phyloP scores from a whole-genome alignment of 1,284 basidiomycete species.

The Takashimella tepidaria region DNA sequence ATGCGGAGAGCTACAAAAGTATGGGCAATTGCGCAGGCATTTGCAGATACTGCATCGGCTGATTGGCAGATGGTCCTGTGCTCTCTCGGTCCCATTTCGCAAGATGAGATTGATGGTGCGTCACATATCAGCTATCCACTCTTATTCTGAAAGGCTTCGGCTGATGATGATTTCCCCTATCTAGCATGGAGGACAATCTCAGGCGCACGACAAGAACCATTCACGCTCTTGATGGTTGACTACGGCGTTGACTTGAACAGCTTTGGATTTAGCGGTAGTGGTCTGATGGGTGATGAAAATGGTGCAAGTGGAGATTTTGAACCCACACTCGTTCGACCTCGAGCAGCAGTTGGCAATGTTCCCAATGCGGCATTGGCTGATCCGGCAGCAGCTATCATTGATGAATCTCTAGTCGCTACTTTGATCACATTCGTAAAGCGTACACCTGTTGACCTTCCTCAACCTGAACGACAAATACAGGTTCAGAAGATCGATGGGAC shows the following conservation, averaged over 20 bases:
- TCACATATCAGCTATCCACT: too few species aligned
- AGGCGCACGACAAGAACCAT: slow-evolving; percentile 2
- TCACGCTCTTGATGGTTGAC: slow-evolving; percentile 22
- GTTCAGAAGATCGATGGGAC: too few species aligned
- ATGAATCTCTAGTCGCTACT: slow-evolving; percentile 24
- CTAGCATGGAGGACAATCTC: slow-evolving; percentile 21
- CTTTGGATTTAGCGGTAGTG: too few species aligned
- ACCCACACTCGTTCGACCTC: slow-evolving; percentile 6
- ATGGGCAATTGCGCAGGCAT: slow-evolving; percentile 30
- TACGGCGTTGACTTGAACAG: background rate
- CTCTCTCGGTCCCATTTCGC: slow-evolving; percentile 15
- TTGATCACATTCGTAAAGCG: background rate
- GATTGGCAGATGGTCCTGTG: slow-evolving; percentile 30
- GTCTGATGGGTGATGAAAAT: background rate
- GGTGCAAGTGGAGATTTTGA: too few species aligned
- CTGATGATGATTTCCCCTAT: too few species aligned
- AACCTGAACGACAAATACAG: background rate
- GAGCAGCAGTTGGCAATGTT: slow-evolving; percentile 20
- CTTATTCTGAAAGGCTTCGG: too few species aligned
- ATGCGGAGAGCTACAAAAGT: slow-evolving; percentile 8
- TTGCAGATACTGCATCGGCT: slow-evolving; percentile 49
- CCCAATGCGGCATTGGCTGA: slow-evolving; percentile 23
- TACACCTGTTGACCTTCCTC: background rate
- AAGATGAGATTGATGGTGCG: slow-evolving; percentile 31
- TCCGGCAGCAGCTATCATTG: slow-evolving; percentile 26